Percentiles rank a stretch among this genome's conserved stretches.
Evolutionary conservation across 352 stramenopile genomes (phyloP).

Genomic region (Plasmopara muralis): DNA sequence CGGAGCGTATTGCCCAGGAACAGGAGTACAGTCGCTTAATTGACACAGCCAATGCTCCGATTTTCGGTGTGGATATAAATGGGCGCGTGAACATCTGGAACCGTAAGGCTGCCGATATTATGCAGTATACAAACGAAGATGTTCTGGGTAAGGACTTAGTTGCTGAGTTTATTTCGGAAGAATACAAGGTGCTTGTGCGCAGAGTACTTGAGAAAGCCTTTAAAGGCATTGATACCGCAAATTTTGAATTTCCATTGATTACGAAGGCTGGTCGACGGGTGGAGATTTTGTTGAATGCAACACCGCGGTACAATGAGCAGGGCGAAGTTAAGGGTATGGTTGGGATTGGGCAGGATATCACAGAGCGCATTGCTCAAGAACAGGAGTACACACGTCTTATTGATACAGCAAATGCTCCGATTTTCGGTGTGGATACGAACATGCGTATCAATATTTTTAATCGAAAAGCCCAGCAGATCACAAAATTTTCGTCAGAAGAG

Average conservation of each 20-base stretch:
- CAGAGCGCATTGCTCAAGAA: too few relatives aligned
- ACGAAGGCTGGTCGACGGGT: too few relatives aligned
- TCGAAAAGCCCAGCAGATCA: constrained; percentile 60
- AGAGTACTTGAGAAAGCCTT: constrained; percentile 61
- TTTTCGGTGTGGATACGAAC: constrained; percentile 73
- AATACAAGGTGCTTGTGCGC: constrained; percentile 54
- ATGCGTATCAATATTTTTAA: constrained; percentile 69
- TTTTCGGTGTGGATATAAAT: constrained; percentile 78
- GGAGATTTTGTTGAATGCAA: too few relatives aligned
- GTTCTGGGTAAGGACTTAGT: constrained; percentile 87
- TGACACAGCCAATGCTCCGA: constrained; percentile 83
- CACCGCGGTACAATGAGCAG: too few relatives aligned
- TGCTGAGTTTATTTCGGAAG: constrained; percentile 81
- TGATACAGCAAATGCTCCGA: constrained; percentile 75
- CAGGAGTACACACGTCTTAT: constrained; percentile 29
- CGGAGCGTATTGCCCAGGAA: constrained; percentile 75
- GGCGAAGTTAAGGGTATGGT: too few relatives aligned
- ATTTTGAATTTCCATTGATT: constrained; percentile 66
- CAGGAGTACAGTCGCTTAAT: constrained; percentile 84
- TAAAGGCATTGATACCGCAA: constrained; percentile 61
- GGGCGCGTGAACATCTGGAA: constrained; percentile 88
- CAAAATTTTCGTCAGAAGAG: constrained; percentile 60
- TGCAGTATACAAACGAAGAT: constrained; percentile 80
- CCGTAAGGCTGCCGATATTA: constrained; percentile 85
- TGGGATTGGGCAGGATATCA: too few relatives aligned